Evolutionary conservation across 805 yeast genomes (phyloP).

Genomic region (Ogataea haglerorum): DNA sequence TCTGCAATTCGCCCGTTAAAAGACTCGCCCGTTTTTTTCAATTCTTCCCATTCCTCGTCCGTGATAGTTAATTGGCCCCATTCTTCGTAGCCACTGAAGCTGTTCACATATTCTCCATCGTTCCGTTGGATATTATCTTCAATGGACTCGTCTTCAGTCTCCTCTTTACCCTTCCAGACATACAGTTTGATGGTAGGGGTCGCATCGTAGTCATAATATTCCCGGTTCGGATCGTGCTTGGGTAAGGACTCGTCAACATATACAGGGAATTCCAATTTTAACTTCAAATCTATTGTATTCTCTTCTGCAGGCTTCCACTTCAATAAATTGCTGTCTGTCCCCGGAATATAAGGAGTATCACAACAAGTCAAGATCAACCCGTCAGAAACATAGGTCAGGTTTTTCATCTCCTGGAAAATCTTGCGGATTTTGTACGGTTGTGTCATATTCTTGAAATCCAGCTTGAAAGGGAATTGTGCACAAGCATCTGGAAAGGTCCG

Average conservation of each 20-base stretch:
- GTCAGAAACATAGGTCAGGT: constrained; percentile 83
- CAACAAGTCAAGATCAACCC: constrained; percentile 93
- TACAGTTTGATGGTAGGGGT: constrained; percentile 66
- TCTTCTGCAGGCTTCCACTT: constrained; percentile 99
- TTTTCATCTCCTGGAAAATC: constrained; percentile 67
- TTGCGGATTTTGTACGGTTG: constrained; percentile 72
- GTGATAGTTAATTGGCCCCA: constrained; percentile 61
- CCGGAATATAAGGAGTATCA: constrained; percentile 79
- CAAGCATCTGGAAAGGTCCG: constrained; percentile 69
- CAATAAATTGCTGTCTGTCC: constrained; percentile 80
- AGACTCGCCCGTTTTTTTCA: constrained; percentile 72
- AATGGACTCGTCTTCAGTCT: constrained; percentile 32
- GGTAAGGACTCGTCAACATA: constrained; percentile 62
- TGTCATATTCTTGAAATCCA: constrained; percentile 85
- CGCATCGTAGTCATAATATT: constrained; percentile 77
- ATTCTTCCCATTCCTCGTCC: constrained; percentile 76
- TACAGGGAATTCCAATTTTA: constrained; percentile 57
- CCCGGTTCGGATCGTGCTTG: constrained; percentile 62
- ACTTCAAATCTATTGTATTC: constrained; percentile 85
- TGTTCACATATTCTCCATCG: constrained; percentile 31
- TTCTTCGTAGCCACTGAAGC: constrained; percentile 50
- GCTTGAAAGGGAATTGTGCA: constrained; percentile 75
- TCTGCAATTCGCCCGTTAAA: constrained; percentile 87
- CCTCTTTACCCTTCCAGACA: constrained; percentile 70
- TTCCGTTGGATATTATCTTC: constrained; percentile 35